Base-by-base conservation (phyloP, 1,139 yeast genomes). In the Yamadazyma trypodendri region DNA sequence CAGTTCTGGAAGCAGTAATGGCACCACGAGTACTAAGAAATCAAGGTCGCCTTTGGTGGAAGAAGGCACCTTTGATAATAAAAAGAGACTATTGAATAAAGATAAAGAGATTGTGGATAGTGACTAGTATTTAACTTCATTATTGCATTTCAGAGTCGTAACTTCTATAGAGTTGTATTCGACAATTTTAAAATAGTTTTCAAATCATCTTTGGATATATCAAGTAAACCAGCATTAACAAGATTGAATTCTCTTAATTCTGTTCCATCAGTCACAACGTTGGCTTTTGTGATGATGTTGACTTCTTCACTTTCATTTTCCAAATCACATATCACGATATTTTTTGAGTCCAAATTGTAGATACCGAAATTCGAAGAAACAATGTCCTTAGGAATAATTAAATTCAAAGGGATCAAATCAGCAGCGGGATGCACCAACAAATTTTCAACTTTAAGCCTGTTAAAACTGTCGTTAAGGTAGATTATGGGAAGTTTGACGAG, bases 311-410 rank as follows among this genome's bases (percentile, higher is more conserved):
- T 44, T 35, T 49, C 52, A 23, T 49, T 49, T 35, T 49, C 52
- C 10, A 49, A 27, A 30, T 49, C 52, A 44, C 51, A 49, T 9
- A 49, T 22, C 3, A 48, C 32, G 11, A 46, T 13, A 16, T 46
- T 49, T 15, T 43, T 36, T 4, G 29, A 39, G 12, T 49, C 41
- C 8, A 43, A 23, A 7, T 38, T 32, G 28, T 45, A 40, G 11
- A 82, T 64, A 11, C 95, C 95, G 56, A 79, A 84, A 42, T 83
- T 81, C 9, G 86, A 77, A 10, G 84, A 68, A 45, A 70, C 66
- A 2, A 77, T 75, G 4, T 73, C 51, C 15, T 59, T 58, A 3
- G 54, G 52, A 1, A 49, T 49, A 39, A 69, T 61, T 31, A 82
- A 50, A 8, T 44, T 43, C 34, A 83, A 55, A 4, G 43, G 48